phyloP scores from a whole-genome alignment of 202 grass and related monocot species.

The Thinopyrum obtusiflorum region DNA sequence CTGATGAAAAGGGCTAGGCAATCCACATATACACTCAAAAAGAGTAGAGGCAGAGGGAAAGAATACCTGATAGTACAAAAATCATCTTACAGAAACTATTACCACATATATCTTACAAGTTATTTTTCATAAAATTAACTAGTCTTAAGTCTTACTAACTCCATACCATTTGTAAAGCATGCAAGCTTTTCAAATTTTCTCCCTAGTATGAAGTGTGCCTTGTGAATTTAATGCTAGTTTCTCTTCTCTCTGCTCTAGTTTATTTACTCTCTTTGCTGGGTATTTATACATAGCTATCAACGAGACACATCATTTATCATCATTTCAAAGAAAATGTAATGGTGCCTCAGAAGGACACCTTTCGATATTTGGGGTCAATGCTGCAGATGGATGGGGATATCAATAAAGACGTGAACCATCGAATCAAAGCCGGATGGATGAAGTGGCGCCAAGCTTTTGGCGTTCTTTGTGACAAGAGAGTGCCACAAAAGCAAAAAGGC shows the following conservation, averaged over 20 bases:
- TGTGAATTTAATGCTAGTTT: background rate
- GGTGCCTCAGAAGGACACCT: too few relatives aligned
- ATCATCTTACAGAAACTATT: background rate
- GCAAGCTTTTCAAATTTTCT: background rate
- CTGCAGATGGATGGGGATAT: too few relatives aligned
- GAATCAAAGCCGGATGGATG: too few relatives aligned
- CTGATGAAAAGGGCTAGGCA: too few relatives aligned
- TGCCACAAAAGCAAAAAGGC: too few relatives aligned
- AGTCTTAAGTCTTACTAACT: background rate
- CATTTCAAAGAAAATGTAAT: background rate
- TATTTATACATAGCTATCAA: conserved; percentile 7
- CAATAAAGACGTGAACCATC: too few relatives aligned
- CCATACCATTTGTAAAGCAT: background rate
- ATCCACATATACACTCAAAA: too few relatives aligned
- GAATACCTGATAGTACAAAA: background rate
- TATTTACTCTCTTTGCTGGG: background rate
- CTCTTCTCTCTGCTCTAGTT: background rate
- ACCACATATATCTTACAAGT: background rate
- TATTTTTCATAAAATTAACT: background rate
- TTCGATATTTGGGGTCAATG: too few relatives aligned
- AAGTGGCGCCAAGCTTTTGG: too few relatives aligned
- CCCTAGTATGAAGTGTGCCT: background rate
- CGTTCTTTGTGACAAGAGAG: too few relatives aligned
- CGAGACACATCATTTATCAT: background rate
- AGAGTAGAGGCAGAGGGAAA: background rate